phyloP scores from a whole-genome alignment of 108 stramenopile species.

The Tribonema minus region DNA sequence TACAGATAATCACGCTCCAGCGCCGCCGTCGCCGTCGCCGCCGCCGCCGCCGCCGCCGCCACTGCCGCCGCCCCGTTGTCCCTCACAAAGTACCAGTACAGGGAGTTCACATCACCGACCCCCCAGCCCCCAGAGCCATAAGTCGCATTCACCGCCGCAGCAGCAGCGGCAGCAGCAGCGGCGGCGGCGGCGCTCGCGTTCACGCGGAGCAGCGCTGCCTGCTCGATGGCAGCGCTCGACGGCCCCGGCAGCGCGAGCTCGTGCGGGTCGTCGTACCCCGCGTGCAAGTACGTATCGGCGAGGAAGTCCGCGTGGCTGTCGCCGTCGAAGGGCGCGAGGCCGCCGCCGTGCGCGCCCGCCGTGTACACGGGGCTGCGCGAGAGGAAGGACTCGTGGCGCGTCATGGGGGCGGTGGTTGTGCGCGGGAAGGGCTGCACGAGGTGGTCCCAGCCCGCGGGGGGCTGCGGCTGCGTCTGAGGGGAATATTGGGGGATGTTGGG shows the following conservation, averaged over 20 bases:
- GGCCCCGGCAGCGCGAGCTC: constrained; percentile 19
- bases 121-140: background rate
- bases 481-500: no score
- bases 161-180: constrained; percentile 5
- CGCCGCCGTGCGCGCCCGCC: constrained; percentile 23
- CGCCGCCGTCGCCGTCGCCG: no score
- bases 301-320: constrained; percentile 49
- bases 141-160: constrained; percentile 38
- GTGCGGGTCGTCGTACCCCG: background rate
- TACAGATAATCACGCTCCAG: no score
- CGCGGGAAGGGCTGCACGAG: background rate
- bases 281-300: constrained; percentile 58
- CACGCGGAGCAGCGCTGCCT: no score
- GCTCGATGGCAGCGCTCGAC: no score
- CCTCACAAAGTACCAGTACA: constrained; percentile 69
- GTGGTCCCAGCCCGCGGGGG: constrained; percentile 29
- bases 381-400: constrained; percentile 67
- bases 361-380: constrained; percentile 20
- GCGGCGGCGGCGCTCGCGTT: no score
- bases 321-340: constrained; percentile 63
- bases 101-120: background rate
- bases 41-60: no score
- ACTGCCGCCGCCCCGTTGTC: constrained; percentile 31
- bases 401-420: constrained; percentile 53
- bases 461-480: constrained; percentile 43